phyloP scores from a whole-genome alignment of 176 grass and related monocot genomes.

The Bonia amplexicaulis region DNA sequence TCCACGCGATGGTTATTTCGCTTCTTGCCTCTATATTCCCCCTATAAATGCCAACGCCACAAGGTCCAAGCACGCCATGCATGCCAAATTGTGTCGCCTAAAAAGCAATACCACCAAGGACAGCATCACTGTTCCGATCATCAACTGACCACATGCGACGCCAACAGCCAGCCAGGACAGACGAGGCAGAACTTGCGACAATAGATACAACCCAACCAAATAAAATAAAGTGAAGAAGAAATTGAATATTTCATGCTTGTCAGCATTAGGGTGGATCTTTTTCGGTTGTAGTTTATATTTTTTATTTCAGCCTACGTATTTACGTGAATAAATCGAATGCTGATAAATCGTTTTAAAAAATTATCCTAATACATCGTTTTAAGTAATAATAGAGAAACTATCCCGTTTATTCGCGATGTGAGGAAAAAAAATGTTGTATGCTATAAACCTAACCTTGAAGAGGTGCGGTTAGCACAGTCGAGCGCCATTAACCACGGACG shows the following conservation, averaged over 20 bases:
- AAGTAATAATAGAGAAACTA: too few species aligned
- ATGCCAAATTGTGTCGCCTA: too few species aligned
- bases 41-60: too few species aligned
- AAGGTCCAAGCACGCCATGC: too few species aligned
- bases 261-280: not conserved
- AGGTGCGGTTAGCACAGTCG: not conserved
- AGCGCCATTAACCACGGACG: not conserved
- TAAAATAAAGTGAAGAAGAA: not conserved
- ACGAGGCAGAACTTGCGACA: not conserved
- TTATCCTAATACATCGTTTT: fast-evolving
- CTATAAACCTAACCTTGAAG: too few species aligned
- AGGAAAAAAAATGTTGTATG: too few species aligned
- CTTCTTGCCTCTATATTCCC: too few species aligned
- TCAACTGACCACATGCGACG: not conserved
- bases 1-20: not conserved
- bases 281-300: fast-evolving
- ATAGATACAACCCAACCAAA: not conserved
- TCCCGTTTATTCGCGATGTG: too few species aligned
- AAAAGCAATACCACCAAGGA: not conserved
- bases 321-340: fast-evolving
- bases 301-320: fast-evolving
- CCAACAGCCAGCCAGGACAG: not conserved
- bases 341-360: too few species aligned
- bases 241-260: not conserved
- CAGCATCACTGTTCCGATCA: not conserved